Percentiles rank a stretch among this genome's conserved stretches.
Evolutionary conservation across 2,329 filamentous ascomycete genomes (phyloP).

Genomic region (Elsinoe perseae): DNA sequence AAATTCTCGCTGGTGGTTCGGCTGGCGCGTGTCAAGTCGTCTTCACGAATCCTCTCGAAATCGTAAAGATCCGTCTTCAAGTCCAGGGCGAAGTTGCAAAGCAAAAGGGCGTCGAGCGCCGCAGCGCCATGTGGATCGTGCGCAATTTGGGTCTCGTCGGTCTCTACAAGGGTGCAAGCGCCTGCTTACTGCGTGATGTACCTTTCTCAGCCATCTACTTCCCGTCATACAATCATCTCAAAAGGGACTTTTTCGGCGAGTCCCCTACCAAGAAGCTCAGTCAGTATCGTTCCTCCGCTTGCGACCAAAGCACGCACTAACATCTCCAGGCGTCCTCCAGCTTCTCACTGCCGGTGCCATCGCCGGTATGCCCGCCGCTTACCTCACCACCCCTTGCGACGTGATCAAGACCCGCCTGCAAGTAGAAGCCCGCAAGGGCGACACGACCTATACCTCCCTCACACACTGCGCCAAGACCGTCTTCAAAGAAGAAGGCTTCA

Average conservation of each 20-base stretch:
- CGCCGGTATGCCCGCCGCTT: slow-evolving; percentile 51
- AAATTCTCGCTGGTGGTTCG: slow-evolving; percentile 78
- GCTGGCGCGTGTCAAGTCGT: slow-evolving; percentile 95
- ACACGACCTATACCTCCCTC: slow-evolving; percentile 77
- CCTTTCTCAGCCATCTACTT: slow-evolving; percentile 99
- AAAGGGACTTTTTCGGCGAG: slow-evolving; percentile 90
- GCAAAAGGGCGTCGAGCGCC: slow-evolving; percentile 66
- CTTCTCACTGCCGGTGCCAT: slow-evolving; percentile 92
- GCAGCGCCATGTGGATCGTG: slow-evolving; percentile 96
- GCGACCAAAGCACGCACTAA: neutral
- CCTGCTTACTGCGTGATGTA: slow-evolving; percentile 89
- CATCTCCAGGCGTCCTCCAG: slow-evolving; percentile 58
- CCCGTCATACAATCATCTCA: slow-evolving; percentile 90
- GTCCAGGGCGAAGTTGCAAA: slow-evolving; percentile 95
- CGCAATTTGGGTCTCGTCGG: slow-evolving; percentile 88
- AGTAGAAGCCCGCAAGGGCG: slow-evolving; percentile 93
- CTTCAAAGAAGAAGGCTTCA: slow-evolving; percentile 83
- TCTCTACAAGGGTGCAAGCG: slow-evolving; percentile 92
- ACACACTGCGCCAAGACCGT: slow-evolving; percentile 80
- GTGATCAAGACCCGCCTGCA: slow-evolving; percentile 99
- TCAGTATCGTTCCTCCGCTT: neutral
- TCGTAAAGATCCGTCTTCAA: slow-evolving; percentile 97
- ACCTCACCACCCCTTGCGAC: slow-evolving; percentile 94
- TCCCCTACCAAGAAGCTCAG: slow-evolving; percentile 73
- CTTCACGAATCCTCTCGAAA: slow-evolving; percentile 96